These are phyloP conservation scores for Penicillium brevicompactum DNA, from an alignment of 2,329 filamentous ascomycete genomes.

Conservation along the genomic window DNA sequence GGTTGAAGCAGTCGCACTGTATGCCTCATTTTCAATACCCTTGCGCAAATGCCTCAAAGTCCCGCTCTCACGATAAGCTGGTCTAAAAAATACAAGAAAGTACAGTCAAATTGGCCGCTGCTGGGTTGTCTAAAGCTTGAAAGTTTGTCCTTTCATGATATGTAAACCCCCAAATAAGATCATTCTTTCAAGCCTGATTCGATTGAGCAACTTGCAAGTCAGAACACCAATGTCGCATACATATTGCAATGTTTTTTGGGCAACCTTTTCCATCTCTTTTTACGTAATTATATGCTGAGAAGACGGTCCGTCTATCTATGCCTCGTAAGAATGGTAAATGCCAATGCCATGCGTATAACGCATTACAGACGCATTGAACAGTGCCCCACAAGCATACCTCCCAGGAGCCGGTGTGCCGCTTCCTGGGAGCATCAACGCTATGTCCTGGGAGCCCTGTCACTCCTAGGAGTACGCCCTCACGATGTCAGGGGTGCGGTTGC, in stretches of 20 bases:
- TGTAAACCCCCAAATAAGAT: too few species aligned
- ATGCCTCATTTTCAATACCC: not conserved
- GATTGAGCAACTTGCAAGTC: not conserved
- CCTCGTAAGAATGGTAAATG: not conserved
- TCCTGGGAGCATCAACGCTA: not conserved
- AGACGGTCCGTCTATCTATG: not conserved
- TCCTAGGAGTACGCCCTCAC: not conserved
- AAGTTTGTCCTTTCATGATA: too few species aligned
- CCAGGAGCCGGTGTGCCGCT: not conserved
- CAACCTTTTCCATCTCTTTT: not conserved
- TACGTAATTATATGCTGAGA: not conserved
- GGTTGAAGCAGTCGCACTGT: not conserved
- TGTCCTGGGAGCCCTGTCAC: not conserved
- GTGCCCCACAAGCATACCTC: not conserved
- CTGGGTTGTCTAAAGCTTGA: too few species aligned
- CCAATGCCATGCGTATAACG: not conserved
- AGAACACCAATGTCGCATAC: not conserved
- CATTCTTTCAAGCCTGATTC: too few species aligned
- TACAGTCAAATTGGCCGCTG: too few species aligned
- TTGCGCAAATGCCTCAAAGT: not conserved
- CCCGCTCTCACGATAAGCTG: too few species aligned
- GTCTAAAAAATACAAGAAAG: too few species aligned
- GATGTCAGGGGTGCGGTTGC: not conserved
- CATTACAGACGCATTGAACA: not conserved
- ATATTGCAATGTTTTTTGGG: not conserved